Evolutionary conservation across 805 yeast species (phyloP).

Genomic region (Yarrowia sp.): DNA sequence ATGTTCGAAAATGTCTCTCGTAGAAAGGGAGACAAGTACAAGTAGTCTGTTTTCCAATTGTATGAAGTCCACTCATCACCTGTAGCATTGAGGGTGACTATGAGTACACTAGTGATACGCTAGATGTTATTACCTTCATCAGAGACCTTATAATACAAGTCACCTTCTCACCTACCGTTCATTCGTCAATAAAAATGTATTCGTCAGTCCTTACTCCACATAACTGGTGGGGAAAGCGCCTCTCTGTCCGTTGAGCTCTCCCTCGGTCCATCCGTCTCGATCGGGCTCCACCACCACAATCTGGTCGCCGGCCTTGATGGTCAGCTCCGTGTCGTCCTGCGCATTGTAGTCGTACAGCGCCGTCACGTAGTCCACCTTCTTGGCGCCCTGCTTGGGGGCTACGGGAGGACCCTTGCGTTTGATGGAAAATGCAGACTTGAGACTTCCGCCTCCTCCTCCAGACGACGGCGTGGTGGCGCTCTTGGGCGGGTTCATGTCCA

Average conservation of each 20-base stretch:
- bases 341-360: constrained; percentile 81
- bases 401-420: constrained; percentile 74
- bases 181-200: too few relatives aligned
- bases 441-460: constrained; percentile 41
- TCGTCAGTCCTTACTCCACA: background rate
- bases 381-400: constrained; percentile 78
- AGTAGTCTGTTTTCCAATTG: too few relatives aligned
- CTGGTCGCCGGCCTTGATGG: constrained; percentile 73
- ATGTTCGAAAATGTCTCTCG: too few relatives aligned
- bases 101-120: too few relatives aligned
- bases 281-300: constrained; percentile 68
- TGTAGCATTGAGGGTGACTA: too few relatives aligned
- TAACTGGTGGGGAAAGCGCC: constrained; percentile 86
- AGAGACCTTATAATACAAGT: too few relatives aligned
- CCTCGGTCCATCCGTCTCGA: constrained; percentile 94
- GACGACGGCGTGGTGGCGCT: constrained; percentile 38
- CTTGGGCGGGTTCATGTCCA: constrained; percentile 55
- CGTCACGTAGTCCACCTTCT: constrained; percentile 60
- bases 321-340: constrained; percentile 79
- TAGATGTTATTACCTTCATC: too few relatives aligned
- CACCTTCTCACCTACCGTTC: too few relatives aligned
- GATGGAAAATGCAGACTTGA: constrained; percentile 45
- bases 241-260: constrained; percentile 68
- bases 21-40: too few relatives aligned
- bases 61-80: too few relatives aligned